Evolutionary conservation across 495 filamentous ascomycete genomes (phyloP), one percentile per base, ranked within the genome.

Genomic region (Ascodesmis nigricans): DNA sequence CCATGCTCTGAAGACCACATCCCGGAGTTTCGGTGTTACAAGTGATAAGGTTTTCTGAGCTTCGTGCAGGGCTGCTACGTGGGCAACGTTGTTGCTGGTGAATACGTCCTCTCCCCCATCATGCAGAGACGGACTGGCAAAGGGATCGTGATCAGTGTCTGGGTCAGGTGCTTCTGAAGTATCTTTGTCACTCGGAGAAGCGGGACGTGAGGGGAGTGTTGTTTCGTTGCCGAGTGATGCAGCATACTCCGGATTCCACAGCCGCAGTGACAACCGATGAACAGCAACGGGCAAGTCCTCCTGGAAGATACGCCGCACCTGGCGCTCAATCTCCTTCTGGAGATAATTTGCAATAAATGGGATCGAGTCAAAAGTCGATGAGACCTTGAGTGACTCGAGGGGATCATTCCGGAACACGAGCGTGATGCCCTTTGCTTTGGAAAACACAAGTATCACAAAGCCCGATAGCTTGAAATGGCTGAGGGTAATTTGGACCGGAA

Each of bases 331-430:
- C 37, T 84, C 90, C 48, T 77, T 81, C 49, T 97, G 87, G 29
- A 97, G 62, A 55, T 93, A 97, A 50, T 95, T 84, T 36, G 84
- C 73, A 35, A 97, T 84, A 45, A 95, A 97, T 6, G 84, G 84
- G 46, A 97, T 97, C 7, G 87, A 91, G 58, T 97, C 87, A 53
- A 95, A 97, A 17, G 87, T 97, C 38, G 81, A 91, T 2, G 87
- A 93, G 41, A 97, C 87, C 60, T 93, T 95, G 42, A 97, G 71
- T 9, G 82, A 92, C 47, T 97, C 87, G 34, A 97, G 69, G 1
- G 87, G 87, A 55, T 97, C 87, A 64, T 97, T 95, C 43, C 87
- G 75, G 46, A 97, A 97, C 3, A 97, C 87, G 22, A 97, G 61
- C 0, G 87, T 97, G 29, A 97, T 64, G 5, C 87, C 87, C 53